Evolutionary conservation across 345 rosid species (phyloP).

Genomic region (Aquilaria yunnanensis): DNA sequence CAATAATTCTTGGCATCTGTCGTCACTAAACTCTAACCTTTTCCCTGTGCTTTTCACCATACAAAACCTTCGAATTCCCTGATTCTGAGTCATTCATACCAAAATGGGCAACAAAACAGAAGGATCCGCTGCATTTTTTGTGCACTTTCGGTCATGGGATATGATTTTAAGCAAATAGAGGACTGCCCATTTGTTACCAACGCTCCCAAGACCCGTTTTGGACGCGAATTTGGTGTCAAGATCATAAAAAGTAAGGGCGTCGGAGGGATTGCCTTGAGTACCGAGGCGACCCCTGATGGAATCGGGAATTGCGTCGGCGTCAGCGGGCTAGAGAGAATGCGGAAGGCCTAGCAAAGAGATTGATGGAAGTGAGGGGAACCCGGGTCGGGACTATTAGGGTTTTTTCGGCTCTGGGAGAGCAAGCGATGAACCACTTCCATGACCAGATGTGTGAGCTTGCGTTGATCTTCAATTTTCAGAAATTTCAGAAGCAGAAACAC

Average conservation of each 20-base stretch:
- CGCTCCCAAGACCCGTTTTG: constrained; percentile 78
- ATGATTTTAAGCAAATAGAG: constrained; percentile 72
- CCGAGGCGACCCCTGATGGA: constrained; percentile 94
- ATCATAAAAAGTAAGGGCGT: constrained; percentile 83
- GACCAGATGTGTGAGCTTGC: constrained; percentile 68
- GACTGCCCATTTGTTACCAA: constrained; percentile 89
- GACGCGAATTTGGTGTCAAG: constrained; percentile 77
- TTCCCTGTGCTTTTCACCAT: constrained; percentile 24
- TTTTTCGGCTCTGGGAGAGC: constrained; percentile 36
- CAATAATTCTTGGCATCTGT: constrained; percentile 78
- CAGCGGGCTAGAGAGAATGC: constrained; percentile 85
- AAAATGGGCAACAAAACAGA: constrained; percentile 54
- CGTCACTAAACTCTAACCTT: constrained; percentile 47
- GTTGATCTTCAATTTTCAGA: constrained; percentile 82
- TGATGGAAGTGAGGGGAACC: constrained; percentile 40
- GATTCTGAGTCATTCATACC: constrained; percentile 27
- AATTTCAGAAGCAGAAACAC: constrained; percentile 19
- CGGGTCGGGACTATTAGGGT: constrained; percentile 40
- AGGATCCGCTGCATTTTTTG: constrained; percentile 32
- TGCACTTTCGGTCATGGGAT: constrained; percentile 57
- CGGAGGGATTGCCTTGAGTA: constrained; percentile 78
- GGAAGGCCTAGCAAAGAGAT: constrained; percentile 70
- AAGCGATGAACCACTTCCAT: constrained; percentile 77
- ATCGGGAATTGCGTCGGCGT: constrained; percentile 78
- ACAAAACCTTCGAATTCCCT: constrained; percentile 23